Evolutionary conservation across 768 basidiomycete genomes (phyloP), one percentile per base, ranked within the genome.

Genomic region (Cystofilobasidium capitatum): DNA sequence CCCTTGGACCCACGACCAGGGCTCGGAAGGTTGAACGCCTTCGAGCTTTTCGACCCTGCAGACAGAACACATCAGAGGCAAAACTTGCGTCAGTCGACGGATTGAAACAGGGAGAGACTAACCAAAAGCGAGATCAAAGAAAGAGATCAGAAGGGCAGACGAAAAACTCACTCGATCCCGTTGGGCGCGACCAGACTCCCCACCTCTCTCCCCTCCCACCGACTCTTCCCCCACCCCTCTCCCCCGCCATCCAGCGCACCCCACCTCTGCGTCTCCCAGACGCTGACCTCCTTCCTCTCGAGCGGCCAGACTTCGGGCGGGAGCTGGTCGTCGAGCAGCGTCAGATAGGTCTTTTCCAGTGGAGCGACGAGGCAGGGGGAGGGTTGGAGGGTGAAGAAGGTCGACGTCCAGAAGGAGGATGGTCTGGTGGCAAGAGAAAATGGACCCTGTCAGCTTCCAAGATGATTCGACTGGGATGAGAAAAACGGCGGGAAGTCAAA

Each of bases 231-330:
- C 54, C 33, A 24, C 35, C 24, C 36, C 58, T 14, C 58, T 33
- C 66, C 35, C 16, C 66, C 60, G 3, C 57, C 57, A n/a, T 17
- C 44, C 13, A 8, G 29, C 14, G 58, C 22, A 17, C 26, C 26
- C 36, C 49, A 62, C n/a, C 45, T 20, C 39, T 67, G 66, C 1
- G 59, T 49, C 45, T 66, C 65, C 45, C 45, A 66, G 35, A 66
- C 36, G 22, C 42, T 24, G 37, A 66, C 36, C 45, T 59, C 58
- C 8, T 13, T 31, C 2, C 35, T 24, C 22, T 42, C 33, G n/a
- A 3, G n/a, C 12, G 33, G 31, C 16, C 13, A 44, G 59, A 61
- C 4, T 12, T 22, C 3, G 1, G n/a, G 26, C 5, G 63, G 63
- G 2, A 64, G 13, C 24, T 55, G 33, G 24, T 64, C 63, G 54